phyloP scores from a whole-genome alignment of 768 basidiomycete species.

The Suillus americanus region DNA sequence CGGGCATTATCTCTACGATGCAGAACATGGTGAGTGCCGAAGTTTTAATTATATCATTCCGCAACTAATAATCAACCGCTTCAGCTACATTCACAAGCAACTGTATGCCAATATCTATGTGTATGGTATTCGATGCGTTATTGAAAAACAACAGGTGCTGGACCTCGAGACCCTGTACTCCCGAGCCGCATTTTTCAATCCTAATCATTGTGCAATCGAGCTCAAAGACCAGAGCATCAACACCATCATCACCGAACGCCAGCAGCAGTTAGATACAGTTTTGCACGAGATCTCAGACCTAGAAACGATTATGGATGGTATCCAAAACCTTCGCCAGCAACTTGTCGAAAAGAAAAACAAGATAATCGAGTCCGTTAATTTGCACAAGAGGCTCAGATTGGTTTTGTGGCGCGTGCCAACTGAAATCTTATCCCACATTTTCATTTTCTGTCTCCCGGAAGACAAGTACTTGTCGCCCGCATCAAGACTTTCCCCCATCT shows the following conservation, averaged over 20 bases:
- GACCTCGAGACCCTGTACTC: too few relatives aligned
- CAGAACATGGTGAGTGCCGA: not conserved
- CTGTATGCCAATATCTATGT: too few relatives aligned
- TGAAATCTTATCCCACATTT: slow-evolving; percentile 27
- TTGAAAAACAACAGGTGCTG: too few relatives aligned
- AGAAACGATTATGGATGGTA: slow-evolving; percentile 14
- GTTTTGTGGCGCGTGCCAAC: slow-evolving; percentile 41
- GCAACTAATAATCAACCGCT: too few relatives aligned
- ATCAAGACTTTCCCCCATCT: not conserved
- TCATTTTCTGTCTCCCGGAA: not conserved
- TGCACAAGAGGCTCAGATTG: slow-evolving; percentile 23
- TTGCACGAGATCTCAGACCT: slow-evolving; percentile 14
- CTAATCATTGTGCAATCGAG: too few relatives aligned
- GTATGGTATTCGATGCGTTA: too few relatives aligned
- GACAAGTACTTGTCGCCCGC: not conserved
- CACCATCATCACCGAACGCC: slow-evolving; percentile 17
- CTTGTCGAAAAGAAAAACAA: slow-evolving; percentile 17
- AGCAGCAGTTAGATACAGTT: slow-evolving; percentile 15
- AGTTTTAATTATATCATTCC: not conserved
- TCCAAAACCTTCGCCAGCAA: slow-evolving; percentile 9
- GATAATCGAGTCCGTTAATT: slow-evolving; percentile 17
- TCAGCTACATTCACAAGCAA: too few relatives aligned
- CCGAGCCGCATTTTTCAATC: too few relatives aligned
- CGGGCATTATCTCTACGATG: not conserved
- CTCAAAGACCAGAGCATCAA: slow-evolving; percentile 14